A percentile compares a stretch with the other conserved stretches of the same genome.
phyloP scores from a whole-genome alignment of 2,329 filamentous ascomycete genomes.

The Teratosphaeria epicoccoides region DNA sequence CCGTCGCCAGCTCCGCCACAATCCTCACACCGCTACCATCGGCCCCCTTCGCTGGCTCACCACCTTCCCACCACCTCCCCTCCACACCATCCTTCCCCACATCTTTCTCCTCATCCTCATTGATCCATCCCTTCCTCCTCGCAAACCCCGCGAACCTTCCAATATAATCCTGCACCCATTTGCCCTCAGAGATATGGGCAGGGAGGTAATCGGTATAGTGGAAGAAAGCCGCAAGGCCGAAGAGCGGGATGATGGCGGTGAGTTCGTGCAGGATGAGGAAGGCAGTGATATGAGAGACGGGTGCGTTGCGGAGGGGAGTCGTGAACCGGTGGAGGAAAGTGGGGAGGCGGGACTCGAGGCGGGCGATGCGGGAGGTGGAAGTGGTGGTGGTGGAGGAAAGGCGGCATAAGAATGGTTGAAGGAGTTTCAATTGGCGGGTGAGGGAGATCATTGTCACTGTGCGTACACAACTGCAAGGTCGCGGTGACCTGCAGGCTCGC shows the following conservation, averaged over 20 bases:
- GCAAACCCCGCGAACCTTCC: conserved; percentile 69
- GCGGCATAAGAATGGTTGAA: background rate
- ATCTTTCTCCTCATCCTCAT: conserved; percentile 26
- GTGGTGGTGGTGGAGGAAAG: background rate
- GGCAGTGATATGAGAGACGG: conserved; percentile 69
- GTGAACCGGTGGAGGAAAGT: conserved; percentile 59
- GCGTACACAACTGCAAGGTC: background rate
- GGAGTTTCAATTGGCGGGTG: no score
- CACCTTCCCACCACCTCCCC: conserved; percentile 29
- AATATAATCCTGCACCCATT: conserved; percentile 52
- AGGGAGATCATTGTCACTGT: background rate
- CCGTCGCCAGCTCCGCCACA: conserved; percentile 63
- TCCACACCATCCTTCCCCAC: conserved; percentile 19
- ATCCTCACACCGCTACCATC: conserved; percentile 38
- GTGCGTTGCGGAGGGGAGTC: conserved; percentile 59
- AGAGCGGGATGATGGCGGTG: conserved; percentile 70
- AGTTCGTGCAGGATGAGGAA: conserved; percentile 89
- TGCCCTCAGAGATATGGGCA: conserved; percentile 41
- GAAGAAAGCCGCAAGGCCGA: conserved; percentile 65
- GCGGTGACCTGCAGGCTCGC: background rate
- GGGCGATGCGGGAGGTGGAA: conserved; percentile 20
- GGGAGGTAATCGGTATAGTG: conserved; percentile 72
- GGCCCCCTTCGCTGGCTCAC: conserved; percentile 27
- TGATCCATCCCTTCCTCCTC: conserved; percentile 70
- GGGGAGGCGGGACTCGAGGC: conserved; percentile 42